Base-by-base conservation (phyloP, 805 yeast species). In the Wickerhamiella slavikovae region DNA sequence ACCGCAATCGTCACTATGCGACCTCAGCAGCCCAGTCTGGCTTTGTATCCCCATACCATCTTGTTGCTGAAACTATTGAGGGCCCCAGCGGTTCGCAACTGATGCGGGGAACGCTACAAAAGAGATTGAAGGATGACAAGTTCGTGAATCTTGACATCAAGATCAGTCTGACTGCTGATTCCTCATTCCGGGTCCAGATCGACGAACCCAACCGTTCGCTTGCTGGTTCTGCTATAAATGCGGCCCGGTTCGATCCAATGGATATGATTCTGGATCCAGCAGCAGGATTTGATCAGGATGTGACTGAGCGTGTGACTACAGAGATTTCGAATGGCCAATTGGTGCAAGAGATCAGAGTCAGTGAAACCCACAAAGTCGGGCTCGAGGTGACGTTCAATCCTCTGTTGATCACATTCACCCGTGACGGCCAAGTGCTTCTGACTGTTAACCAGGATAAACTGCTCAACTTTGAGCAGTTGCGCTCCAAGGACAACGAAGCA, bases 381-480 rank as follows among this genome's bases (percentile, higher is more conserved):
- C 56, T 68, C 0, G 55, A 49, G 15, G 31, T 82, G 9, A 32
- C 49, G 13, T 48, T 60, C 25, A 42, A 46, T 8, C 70, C 75
- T 0, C 57, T 80, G 35, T 58, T 57, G 37, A 41, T 77, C 22
- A 51, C 56, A 1, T 42, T 80, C 2, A 54, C 32, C 15, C 55
- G 64, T 30, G 49, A 66, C 2, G 64, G 58, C 4, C 49, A 53
- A 13, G 47, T 51, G 0, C 67, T 68, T 35, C 40, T 80, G 9
- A 52, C 65, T 1, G 44, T 83, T 13, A 89, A 89, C 48, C 82
- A 72, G 29, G 58, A 71, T 24, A 55, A 66, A 20, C 63, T 79
- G 27, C 52, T 89, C 35, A 85, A 85, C 44, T 34, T 74, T n/a
- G 99, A 89, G 48, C 95, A 85, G 43, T 64, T 59, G 47, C 61